Conservation (phyloP, 805 yeast species). For the Kluyveromyces lactis region DNA sequence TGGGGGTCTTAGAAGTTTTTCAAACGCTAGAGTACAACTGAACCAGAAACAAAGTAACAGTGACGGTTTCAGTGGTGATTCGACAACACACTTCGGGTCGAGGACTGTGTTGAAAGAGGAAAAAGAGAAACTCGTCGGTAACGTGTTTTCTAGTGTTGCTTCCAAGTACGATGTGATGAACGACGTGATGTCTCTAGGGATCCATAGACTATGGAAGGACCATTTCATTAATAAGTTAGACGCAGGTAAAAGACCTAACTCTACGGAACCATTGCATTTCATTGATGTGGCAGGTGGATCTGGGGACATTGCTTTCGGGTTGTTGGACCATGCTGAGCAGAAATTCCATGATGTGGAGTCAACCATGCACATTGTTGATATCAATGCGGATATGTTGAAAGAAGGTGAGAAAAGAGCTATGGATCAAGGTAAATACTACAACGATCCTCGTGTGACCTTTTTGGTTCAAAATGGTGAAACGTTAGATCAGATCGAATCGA, state of each 20-base stretch:
- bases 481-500: slow-evolving; percentile 73
- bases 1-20: too few species aligned
- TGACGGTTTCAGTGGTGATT: not conserved
- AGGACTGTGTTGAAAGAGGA: slow-evolving; percentile 70
- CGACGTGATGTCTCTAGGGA: slow-evolving; percentile 94
- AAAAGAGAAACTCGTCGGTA: slow-evolving; percentile 75
- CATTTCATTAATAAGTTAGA: slow-evolving; percentile 83
- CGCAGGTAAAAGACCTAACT: slow-evolving; percentile 87
- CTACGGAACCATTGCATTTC: slow-evolving; percentile 68
- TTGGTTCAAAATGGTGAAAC: slow-evolving; percentile 89
- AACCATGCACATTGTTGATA: slow-evolving; percentile 87
- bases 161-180: slow-evolving; percentile 93
- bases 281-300: slow-evolving; percentile 98
- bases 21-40: too few species aligned
- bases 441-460: slow-evolving; percentile 57
- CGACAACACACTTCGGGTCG: slow-evolving; percentile 90
- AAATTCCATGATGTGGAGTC: slow-evolving; percentile 67
- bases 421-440: slow-evolving; percentile 46
- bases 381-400: slow-evolving; percentile 89
- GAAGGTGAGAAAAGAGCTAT: slow-evolving; percentile 81
- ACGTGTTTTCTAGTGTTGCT: slow-evolving; percentile 92
- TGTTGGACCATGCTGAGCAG: slow-evolving; percentile 80
- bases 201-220: slow-evolving; percentile 91
- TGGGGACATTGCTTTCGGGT: slow-evolving; percentile 95
- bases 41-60: too few species aligned